Percentiles rank a stretch among this genome's conserved stretches.
These are phyloP conservation scores for Elongisporangium undulatum DNA, from an alignment of 352 stramenopile genomes.

Conservation along the genomic window DNA sequence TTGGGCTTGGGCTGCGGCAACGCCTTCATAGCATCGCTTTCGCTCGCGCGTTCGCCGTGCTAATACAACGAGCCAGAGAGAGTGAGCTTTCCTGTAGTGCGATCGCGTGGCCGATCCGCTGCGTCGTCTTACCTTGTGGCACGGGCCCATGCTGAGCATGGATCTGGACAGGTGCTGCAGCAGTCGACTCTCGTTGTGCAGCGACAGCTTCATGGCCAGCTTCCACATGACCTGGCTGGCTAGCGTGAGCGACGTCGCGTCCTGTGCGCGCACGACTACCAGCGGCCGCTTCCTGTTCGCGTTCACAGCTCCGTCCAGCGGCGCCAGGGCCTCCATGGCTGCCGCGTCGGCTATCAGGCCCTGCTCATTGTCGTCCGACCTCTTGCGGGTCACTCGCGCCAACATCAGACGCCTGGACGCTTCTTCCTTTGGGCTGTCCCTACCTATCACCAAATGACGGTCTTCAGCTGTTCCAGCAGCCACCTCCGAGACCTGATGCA, in stretches of 20 bases:
- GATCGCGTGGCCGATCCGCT: neutral
- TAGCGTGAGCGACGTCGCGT: constrained; percentile 17
- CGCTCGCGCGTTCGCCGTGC: neutral
- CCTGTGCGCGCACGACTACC: neutral
- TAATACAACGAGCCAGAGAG: neutral
- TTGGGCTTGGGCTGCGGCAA: neutral
- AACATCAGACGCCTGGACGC: neutral
- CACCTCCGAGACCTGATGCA: neutral
- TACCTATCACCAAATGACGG: neutral
- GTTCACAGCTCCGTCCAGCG: neutral
- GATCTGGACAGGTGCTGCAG: constrained; percentile 68
- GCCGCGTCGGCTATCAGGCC: neutral
- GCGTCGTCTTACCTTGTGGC: constrained; percentile 35
- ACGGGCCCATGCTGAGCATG: constrained; percentile 38
- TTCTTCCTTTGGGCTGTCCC: neutral
- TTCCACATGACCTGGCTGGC: constrained; percentile 60
- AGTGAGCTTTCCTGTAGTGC: neutral
- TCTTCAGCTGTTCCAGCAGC: neutral
- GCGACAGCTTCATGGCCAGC: constrained; percentile 60
- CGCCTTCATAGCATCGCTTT: neutral
- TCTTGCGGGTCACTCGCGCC: neutral
- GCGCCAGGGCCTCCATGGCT: neutral
- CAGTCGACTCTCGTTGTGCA: constrained; percentile 56
- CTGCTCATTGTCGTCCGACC: neutral
- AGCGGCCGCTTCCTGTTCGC: neutral